Base-by-base conservation (phyloP, 2,329 filamentous ascomycete genomes). In the Penicillium paneum region DNA sequence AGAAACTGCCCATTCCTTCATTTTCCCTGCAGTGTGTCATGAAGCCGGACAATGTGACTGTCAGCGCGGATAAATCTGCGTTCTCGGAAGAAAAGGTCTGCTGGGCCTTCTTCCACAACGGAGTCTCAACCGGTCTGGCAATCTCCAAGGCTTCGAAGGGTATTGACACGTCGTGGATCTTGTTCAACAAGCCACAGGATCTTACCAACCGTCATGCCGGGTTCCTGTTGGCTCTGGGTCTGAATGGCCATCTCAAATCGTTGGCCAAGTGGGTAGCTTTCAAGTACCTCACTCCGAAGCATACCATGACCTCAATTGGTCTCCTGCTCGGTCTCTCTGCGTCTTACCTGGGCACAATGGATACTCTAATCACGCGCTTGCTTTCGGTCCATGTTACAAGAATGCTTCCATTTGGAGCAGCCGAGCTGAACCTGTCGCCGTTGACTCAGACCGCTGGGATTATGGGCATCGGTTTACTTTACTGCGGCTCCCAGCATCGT, bases 221-320 rank as follows among this genome's bases (percentile, higher is more conserved):
- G 0, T 94, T 99, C 60, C 76, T 99, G 40, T 80, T 99, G 0
- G 94, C 91, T 5, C 80, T 99, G 5, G 94, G 94, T 3, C 78
- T 99, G 24, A 97, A 97, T 64, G 95, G 94, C 0, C 95, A 99
- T 74, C 78, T 99, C n/a, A 94, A 90, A 64, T 88, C 86, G 8
- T 83, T 99, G 28, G 94, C 94, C 3, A 97, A 97, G 76, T 99
- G 94, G 93, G 88, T 99, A 40, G 93, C 92, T 8, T 99, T 97
- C 81, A 97, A 97, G 69, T 99, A 99, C 64, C 79, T 99, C n/a
- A 99, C 94, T 0, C 93, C 94, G 1, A 99, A 99, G 68, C 95
- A 99, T 72, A 96, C 92, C 26, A 99, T 99, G 94, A 97, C 94
- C 24, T 97, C 94, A 0, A 93, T 99, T 51, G 94, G 94, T 10